These are phyloP conservation scores for Trichoderma breve DNA, from an alignment of 2,329 filamentous ascomycete genomes.

Conservation along the genomic window DNA sequence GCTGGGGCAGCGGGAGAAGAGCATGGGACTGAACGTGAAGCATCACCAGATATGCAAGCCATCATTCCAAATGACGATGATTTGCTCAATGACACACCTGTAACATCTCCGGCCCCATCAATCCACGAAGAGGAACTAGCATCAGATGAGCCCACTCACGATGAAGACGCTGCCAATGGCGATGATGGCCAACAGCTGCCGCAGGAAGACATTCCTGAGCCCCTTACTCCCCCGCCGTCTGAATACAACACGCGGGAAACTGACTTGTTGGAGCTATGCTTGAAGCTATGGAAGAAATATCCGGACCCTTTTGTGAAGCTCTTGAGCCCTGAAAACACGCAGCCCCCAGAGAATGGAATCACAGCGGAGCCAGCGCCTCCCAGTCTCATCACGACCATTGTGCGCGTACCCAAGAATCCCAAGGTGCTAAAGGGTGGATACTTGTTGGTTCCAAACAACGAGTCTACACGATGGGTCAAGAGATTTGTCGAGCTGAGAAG, in stretches of 20 bases:
- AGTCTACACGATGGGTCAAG: constrained; percentile 82
- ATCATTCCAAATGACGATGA: constrained; percentile 55
- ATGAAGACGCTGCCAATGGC: constrained; percentile 21
- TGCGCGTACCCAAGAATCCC: constrained; percentile 76
- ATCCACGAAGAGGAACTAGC: constrained; percentile 26
- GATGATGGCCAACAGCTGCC: constrained; percentile 23
- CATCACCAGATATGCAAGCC: constrained; percentile 35
- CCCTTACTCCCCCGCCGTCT: constrained; percentile 30
- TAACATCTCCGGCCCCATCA: constrained; percentile 46
- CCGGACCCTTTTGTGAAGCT: constrained; percentile 56
- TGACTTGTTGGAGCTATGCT: constrained; percentile 51
- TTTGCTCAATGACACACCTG: constrained; percentile 56
- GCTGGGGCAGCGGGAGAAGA: constrained; percentile 24
- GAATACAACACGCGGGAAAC: constrained; percentile 49
- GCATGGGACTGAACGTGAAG: constrained; percentile 39
- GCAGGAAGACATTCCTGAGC: constrained; percentile 22
- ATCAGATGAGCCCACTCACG: constrained; percentile 27
- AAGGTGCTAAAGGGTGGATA: constrained; percentile 83
- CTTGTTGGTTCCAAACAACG: constrained; percentile 78
- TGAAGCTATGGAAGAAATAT: constrained; percentile 64
- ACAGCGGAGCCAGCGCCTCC: constrained; percentile 50
- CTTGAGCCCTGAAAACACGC: constrained; percentile 60
- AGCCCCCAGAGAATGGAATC: constrained; percentile 65
- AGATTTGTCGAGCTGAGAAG: constrained; percentile 88
- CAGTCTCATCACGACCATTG: constrained; percentile 71